Conservation (phyloP, 768 basidiomycete species). For the Fibroporia radiculosa region DNA sequence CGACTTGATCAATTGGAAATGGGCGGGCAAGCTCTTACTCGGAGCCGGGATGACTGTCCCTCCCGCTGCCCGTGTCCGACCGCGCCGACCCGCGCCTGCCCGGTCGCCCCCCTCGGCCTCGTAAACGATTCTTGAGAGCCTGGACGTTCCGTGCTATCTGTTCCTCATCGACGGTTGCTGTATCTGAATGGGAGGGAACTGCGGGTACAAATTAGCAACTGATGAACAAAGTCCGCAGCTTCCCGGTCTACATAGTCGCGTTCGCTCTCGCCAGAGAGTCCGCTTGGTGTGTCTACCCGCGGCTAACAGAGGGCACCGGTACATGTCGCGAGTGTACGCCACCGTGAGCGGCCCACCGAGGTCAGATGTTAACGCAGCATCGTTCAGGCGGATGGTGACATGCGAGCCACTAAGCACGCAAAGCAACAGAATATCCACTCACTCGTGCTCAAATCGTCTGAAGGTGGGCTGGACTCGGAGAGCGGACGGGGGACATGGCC, state of each 20-base stretch:
- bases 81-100: conserved; percentile 42
- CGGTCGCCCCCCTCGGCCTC: conserved; percentile 62
- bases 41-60: conserved; percentile 56
- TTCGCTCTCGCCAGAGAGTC: no score
- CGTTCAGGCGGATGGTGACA: background rate
- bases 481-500: conserved; percentile 31
- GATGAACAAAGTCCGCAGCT: no score
- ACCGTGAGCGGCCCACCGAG: no score
- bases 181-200: conserved; percentile 44
- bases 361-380: conserved; percentile 1
- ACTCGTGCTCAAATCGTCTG: conserved; percentile 58
- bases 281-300: no score
- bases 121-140: conserved; percentile 78
- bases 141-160: conserved; percentile 91
- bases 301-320: no score
- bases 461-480: conserved; percentile 36
- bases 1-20: background rate
- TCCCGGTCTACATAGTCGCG: no score
- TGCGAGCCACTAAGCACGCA: no score
- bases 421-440: no score
- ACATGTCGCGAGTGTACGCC: no score
- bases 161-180: conserved; percentile 66
- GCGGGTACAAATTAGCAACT: background rate
- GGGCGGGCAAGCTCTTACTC: conserved; percentile 44
- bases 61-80: conserved; percentile 43